Evolutionary conservation across 2,329 filamentous ascomycete genomes (phyloP), one percentile per base, ranked within the genome.

Genomic region (Aspergillus viridinutans): DNA sequence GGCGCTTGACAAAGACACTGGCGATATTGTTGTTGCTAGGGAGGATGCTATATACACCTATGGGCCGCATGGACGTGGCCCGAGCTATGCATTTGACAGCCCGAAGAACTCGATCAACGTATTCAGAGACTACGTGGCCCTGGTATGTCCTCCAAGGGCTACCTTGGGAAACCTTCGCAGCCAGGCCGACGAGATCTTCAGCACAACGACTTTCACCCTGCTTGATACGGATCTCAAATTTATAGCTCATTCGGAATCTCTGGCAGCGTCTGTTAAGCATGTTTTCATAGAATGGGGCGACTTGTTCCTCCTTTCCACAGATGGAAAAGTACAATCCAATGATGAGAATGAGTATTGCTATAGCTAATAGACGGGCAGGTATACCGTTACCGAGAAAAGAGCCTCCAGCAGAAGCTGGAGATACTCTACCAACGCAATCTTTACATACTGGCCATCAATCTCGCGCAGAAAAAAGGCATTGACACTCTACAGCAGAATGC

Each of bases 31-130:
- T 3, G 88, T 99, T n/a, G 94, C 89, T 1, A 82, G 94, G 59
- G 91, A 97, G 64, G 95, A 99, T 81, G 94, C 93, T 7, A 89
- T 99, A 54, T 97, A 97, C 75, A 92, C 90, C 58, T 99, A 97
- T 74, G 90, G 88, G 0, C 77, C 89, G 0, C 89, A 94, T 57
- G 93, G 93, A 0, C 85, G 92, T 58, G 92, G 92, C 0, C 88
- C 91, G 1, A 93, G 91, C 43, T 92, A 90, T 73, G 92, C 92
- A 0, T 97, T 95, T 69, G 93, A 99, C 71, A 89, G 90, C 4
- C 86, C 89, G 6, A 99, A 99, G 77, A 92, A 87, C 65, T 81
- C 90, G 55, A 85, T 97, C 38, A 82, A 85, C 48, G 84, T 90
- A 14, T 94, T 89, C 74, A 85, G 87, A 56, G 90, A 96, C 67